These are phyloP conservation scores for Linnemannia zychae DNA, from an alignment of 192 early-diverging fungal genomes.

Conservation along the genomic window DNA sequence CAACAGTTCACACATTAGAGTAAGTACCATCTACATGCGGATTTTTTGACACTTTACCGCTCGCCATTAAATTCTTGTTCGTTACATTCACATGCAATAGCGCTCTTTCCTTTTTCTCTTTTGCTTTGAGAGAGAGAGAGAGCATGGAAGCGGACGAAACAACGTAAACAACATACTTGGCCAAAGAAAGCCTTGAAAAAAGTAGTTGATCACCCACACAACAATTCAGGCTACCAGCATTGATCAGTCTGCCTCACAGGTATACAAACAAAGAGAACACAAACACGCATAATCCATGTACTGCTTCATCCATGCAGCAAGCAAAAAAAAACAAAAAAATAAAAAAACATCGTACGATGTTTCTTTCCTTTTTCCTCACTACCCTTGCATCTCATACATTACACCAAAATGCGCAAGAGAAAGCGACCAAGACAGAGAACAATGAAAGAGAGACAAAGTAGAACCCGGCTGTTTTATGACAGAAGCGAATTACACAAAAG, in stretches of 20 bases:
- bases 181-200: background rate
- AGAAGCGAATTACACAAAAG: background rate
- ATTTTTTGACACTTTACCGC: background rate
- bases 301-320: too few relatives aligned
- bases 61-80: background rate
- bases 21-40: background rate
- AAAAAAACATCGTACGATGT: conserved; percentile 2
- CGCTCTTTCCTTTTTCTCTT: background rate
- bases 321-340: too few relatives aligned
- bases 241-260: background rate
- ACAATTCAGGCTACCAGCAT: background rate
- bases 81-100: background rate
- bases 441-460: background rate
- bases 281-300: too few relatives aligned
- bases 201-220: background rate
- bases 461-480: background rate
- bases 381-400: background rate
- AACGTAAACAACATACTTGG: background rate
- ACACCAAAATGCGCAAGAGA: background rate
- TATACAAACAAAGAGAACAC: too few relatives aligned
- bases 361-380: background rate
- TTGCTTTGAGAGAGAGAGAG: background rate
- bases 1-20: background rate
- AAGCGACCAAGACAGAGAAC: background rate
- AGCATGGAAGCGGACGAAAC: background rate